Percentiles rank a stretch among this genome's conserved stretches.
Evolutionary conservation across 768 basidiomycete species (phyloP).

Genomic region (Obba rivulosa): DNA sequence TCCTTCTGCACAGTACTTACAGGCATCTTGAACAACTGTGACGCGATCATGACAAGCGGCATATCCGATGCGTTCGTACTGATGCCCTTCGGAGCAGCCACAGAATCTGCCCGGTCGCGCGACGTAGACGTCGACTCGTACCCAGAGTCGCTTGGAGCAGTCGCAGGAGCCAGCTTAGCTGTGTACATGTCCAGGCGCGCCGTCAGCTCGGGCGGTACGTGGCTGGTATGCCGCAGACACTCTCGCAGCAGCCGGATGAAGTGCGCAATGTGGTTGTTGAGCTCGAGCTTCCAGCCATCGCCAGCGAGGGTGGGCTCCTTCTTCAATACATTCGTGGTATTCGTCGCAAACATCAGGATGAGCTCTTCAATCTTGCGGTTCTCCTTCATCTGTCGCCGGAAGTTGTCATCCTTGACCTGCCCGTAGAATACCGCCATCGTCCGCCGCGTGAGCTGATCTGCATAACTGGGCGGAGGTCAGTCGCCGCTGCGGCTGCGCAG

Average conservation of each 20-base stretch:
- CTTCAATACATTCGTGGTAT: slow-evolving; percentile 81
- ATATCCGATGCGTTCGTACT: slow-evolving; percentile 62
- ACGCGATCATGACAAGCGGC: slow-evolving; percentile 67
- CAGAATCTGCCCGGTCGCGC: slow-evolving; percentile 47
- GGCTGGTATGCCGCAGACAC: slow-evolving; percentile 63
- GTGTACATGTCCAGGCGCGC: slow-evolving; percentile 81
- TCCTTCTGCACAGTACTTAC: slow-evolving; percentile 66
- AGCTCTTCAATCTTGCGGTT: slow-evolving; percentile 97
- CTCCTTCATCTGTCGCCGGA: slow-evolving; percentile 90
- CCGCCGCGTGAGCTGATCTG: slow-evolving; percentile 83
- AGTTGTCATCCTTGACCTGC: slow-evolving; percentile 79
- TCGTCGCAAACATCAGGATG: slow-evolving; percentile 92
- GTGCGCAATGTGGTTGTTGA: slow-evolving; percentile 86
- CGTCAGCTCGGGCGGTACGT: slow-evolving; percentile 80
- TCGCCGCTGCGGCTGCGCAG: background rate
- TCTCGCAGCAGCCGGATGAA: slow-evolving; percentile 87
- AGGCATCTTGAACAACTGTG: slow-evolving; percentile 68
- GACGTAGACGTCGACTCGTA: slow-evolving; percentile 60
- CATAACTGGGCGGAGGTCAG: slow-evolving; percentile 49
- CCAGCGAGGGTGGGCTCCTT: slow-evolving; percentile 81
- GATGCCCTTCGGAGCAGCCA: slow-evolving; percentile 27
- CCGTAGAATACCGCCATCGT: slow-evolving; percentile 93
- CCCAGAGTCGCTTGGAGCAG: slow-evolving; percentile 54
- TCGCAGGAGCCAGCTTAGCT: slow-evolving; percentile 65
- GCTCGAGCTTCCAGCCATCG: slow-evolving; percentile 89